These are phyloP conservation scores for Saccharomycopsis sp. DNA, from an alignment of 805 yeast species.

Conservation along the genomic window DNA sequence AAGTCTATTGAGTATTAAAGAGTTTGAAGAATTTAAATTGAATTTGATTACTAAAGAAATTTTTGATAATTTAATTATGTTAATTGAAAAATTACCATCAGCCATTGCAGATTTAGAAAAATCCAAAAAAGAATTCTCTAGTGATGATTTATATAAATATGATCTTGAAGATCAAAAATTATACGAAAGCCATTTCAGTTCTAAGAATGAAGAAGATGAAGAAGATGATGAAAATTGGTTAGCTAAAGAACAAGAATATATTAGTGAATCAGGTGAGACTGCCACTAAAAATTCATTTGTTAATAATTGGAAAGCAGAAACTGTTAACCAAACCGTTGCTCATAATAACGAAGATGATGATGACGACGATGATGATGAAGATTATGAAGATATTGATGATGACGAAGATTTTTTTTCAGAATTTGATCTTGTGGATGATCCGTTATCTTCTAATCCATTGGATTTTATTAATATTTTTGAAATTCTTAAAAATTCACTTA, in stretches of 20 bases:
- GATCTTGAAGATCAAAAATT: constrained; percentile 23
- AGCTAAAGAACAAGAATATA: constrained; percentile 6
- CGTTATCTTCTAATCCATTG: constrained; percentile 68
- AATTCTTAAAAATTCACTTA: constrained; percentile 47
- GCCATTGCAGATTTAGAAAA: constrained; percentile 61
- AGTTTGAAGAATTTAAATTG: constrained; percentile 26
- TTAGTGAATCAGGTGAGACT: constrained; percentile 1
- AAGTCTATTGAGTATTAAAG: constrained; percentile 29
- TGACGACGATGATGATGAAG: constrained; percentile 28
- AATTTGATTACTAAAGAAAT: constrained; percentile 34
- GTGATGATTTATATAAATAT: constrained; percentile 25
- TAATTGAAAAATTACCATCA: constrained; percentile 54
- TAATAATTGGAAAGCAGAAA: constrained; percentile 5
- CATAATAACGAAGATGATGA: constrained; percentile 24
- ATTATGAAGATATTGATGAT: constrained; percentile 30
- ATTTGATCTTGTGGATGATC: constrained; percentile 75
- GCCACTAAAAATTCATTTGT: constrained; percentile 6
- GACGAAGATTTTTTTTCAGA: constrained; percentile 29
- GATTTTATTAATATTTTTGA: constrained; percentile 67
- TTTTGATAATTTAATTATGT: constrained; percentile 38
- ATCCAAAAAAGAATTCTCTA: constrained; percentile 44
- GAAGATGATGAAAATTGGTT: constrained; percentile 23
- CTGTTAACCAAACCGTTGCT: constrained; percentile 2
- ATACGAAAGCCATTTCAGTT: constrained; percentile 24
- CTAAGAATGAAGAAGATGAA: constrained; percentile 21